Evolutionary conservation across 148 eudicot species (phyloP).

Genomic region (Talinum fruticosum): DNA sequence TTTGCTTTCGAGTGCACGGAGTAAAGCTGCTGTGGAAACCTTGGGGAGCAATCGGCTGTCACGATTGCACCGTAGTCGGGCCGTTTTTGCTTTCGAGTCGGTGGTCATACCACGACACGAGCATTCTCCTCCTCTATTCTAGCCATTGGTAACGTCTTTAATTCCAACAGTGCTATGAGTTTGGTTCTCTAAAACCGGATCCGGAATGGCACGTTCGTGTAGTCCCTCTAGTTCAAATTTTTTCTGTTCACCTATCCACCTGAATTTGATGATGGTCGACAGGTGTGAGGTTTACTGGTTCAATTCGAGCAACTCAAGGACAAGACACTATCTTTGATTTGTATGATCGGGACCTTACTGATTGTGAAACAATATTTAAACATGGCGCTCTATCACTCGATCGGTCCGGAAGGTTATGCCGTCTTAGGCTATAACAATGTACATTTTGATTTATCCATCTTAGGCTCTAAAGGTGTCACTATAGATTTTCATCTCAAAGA

Average conservation of each 20-base stretch:
- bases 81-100: too few species aligned
- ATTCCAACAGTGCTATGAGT: neutral
- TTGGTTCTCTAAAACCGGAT: neutral
- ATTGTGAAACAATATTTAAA: neutral
- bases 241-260: neutral
- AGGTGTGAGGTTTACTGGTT: neutral
- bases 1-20: too few species aligned
- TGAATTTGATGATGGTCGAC: neutral
- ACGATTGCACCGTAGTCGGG: too few species aligned
- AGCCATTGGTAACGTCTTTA: too few species aligned
- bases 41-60: too few species aligned
- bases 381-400: conserved; percentile 1
- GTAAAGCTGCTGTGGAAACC: too few species aligned
- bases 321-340: neutral
- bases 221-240: neutral
- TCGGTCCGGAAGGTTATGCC: neutral
- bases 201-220: neutral
- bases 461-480: neutral
- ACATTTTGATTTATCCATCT: too few species aligned
- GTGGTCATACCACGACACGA: too few species aligned
- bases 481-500: neutral
- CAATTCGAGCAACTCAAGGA: neutral
- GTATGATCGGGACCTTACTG: conserved; percentile 9
- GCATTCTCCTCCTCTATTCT: too few species aligned
- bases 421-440: neutral